These are phyloP conservation scores for Globisporangium spiculum DNA, from an alignment of 352 stramenopile genomes.

Conservation along the genomic window DNA sequence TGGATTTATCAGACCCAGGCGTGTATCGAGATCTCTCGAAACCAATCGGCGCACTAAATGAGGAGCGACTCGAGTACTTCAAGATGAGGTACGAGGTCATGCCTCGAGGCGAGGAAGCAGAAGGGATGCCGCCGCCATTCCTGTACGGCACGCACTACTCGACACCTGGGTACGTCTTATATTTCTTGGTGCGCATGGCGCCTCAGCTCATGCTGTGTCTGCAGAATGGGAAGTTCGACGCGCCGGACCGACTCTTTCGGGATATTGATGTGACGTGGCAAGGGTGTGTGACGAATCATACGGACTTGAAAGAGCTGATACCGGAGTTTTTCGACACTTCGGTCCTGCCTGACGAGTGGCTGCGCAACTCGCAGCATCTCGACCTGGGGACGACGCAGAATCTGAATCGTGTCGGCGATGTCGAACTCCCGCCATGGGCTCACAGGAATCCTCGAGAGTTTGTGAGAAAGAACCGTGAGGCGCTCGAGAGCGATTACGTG, in stretches of 20 bases:
- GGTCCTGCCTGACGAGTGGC: constrained; percentile 79
- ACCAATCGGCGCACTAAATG: constrained; percentile 92
- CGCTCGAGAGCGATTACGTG: constrained; percentile 97
- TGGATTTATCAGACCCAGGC: constrained; percentile 82
- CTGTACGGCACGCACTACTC: constrained; percentile 96
- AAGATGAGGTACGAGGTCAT: constrained; percentile 88
- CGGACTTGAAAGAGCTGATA: constrained; percentile 99
- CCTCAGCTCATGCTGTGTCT: constrained; percentile 95
- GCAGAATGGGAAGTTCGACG: constrained; percentile 98
- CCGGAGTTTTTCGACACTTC: constrained; percentile 96
- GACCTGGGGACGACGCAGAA: constrained; percentile 92
- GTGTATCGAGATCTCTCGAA: constrained; percentile 95
- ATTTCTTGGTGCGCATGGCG: constrained; percentile 97
- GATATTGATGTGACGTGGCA: constrained; percentile 93
- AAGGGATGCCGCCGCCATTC: constrained; percentile 89
- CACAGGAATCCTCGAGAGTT: constrained; percentile 70
- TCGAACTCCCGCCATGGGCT: constrained; percentile 95
- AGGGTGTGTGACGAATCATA: constrained; percentile 76
- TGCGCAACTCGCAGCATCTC: constrained; percentile 95
- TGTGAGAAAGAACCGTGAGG: constrained; percentile 91
- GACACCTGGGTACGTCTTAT: constrained; percentile 95
- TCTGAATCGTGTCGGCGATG: constrained; percentile 90
- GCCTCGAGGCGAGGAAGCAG: constrained; percentile 74
- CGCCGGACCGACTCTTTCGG: constrained; percentile 96
- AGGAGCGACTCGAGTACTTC: constrained; percentile 87